Conservation (phyloP, 805 yeast genomes). For the Candida yuanshanica region DNA sequence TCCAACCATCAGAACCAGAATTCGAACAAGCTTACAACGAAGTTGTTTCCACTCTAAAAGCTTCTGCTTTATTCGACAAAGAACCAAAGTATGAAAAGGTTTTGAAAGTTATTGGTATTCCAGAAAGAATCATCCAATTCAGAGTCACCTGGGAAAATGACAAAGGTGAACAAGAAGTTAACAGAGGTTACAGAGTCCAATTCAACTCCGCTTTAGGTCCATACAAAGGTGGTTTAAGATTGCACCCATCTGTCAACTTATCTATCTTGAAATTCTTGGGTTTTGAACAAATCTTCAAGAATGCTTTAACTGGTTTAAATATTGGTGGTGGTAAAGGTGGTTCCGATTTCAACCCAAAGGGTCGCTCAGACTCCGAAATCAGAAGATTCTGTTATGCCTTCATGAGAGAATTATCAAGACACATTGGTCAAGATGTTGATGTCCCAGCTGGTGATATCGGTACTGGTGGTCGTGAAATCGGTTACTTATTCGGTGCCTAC, state of each 20-base stretch:
- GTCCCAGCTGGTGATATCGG: slow-evolving; percentile 99
- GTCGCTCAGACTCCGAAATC: slow-evolving; percentile 86
- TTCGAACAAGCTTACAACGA: slow-evolving; percentile 98
- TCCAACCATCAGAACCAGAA: slow-evolving; percentile 92
- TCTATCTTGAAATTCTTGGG: slow-evolving; percentile 95
- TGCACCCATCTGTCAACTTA: slow-evolving; percentile 95
- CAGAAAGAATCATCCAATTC: slow-evolving; percentile 95
- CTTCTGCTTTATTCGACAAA: slow-evolving; percentile 83
- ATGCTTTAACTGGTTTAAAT: slow-evolving; percentile 93
- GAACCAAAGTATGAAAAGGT: slow-evolving; percentile 88
- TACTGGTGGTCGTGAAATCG: slow-evolving; percentile 74
- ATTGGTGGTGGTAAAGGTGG: slow-evolving; percentile 99
- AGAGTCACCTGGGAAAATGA: slow-evolving; percentile 98
- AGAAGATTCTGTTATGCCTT: slow-evolving; percentile 94
- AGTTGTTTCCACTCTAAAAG: slow-evolving; percentile 80
- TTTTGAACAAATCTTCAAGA: slow-evolving; percentile 97
- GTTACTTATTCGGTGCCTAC: slow-evolving; percentile 96
- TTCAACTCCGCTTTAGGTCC: slow-evolving; percentile 98
- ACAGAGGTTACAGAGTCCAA: slow-evolving; percentile 97
- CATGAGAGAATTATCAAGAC: slow-evolving; percentile 92
- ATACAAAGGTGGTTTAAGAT: slow-evolving; percentile 97
- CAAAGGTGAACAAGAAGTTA: slow-evolving; percentile 83
- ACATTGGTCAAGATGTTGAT: slow-evolving; percentile 96
- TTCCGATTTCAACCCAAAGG: slow-evolving; percentile 96
- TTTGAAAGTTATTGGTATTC: slow-evolving; percentile 84